These are phyloP conservation scores for Picea engelmannii DNA, from an alignment of 83 land plant genomes.

Conservation along the genomic window DNA sequence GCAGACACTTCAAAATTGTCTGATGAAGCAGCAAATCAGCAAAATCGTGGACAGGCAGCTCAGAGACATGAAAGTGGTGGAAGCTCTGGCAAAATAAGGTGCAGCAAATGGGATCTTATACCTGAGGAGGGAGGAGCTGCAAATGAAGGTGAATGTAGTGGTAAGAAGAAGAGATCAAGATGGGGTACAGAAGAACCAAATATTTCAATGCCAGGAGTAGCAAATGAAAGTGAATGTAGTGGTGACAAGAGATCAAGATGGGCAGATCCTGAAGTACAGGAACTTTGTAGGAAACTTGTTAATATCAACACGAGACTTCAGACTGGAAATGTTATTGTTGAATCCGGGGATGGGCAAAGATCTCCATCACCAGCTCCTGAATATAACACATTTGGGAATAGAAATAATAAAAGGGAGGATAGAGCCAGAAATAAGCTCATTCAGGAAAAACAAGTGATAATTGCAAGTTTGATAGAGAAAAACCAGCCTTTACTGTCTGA, in stretches of 20 bases:
- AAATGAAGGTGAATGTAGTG: conserved; percentile 10
- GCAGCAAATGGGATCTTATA: conserved; percentile 8
- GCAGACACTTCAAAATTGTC: background rate
- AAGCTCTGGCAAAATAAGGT: conserved; percentile 30
- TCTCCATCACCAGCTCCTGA: conserved; percentile 78
- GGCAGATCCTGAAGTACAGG: conserved; percentile 54
- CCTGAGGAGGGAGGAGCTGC: background rate
- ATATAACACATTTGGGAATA: conserved; percentile 69
- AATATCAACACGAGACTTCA: conserved; percentile 48
- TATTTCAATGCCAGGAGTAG: conserved; percentile 29
- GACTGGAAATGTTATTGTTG: conserved; percentile 24
- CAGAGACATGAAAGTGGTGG: conserved; percentile 10
- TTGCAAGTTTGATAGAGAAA: conserved; percentile 54
- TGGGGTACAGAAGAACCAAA: conserved; percentile 66
- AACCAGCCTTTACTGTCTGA: conserved; percentile 52
- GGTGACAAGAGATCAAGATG: too few species aligned
- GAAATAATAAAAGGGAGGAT: conserved; percentile 69
- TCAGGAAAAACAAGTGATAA: conserved; percentile 63
- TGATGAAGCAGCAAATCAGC: background rate
- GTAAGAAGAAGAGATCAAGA: conserved; percentile 51
- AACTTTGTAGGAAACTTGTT: conserved; percentile 44
- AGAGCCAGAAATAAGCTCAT: conserved; percentile 62
- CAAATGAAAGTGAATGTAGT: background rate
- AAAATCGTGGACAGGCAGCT: background rate
- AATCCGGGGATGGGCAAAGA: conserved; percentile 49